phyloP scores from a whole-genome alignment of 192 early-diverging fungal genomes.

The Podila epigama region DNA sequence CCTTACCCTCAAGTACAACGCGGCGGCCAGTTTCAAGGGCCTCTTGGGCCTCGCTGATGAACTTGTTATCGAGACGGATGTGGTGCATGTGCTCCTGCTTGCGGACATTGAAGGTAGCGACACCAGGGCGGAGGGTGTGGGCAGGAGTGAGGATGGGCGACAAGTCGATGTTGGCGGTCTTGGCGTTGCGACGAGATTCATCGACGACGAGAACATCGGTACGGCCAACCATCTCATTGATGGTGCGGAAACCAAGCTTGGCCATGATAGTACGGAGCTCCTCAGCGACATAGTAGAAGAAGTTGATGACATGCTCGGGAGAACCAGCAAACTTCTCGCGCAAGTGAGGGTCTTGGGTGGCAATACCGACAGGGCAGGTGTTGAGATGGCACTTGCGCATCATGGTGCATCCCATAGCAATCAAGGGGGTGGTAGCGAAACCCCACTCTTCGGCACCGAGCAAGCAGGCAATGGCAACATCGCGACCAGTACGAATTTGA shows the following conservation, averaged over 20 bases:
- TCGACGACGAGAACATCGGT: conserved; percentile 87
- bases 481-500: conserved; percentile 96
- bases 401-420: conserved; percentile 96
- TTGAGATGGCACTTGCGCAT: conserved; percentile 93
- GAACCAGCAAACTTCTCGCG: conserved; percentile 93
- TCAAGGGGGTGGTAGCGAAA: conserved; percentile 98
- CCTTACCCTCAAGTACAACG: conserved; percentile 65
- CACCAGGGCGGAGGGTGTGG: conserved; percentile 85
- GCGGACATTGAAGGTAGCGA: conserved; percentile 81
- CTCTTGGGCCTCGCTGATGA: conserved; percentile 84
- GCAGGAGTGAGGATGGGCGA: conserved; percentile 89
- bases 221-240: conserved; percentile 97
- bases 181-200: conserved; percentile 75
- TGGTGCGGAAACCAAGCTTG: conserved; percentile 87
- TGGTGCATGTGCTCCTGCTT: conserved; percentile 92
- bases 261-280: conserved; percentile 95
- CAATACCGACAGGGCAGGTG: conserved; percentile 97
- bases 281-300: conserved; percentile 98
- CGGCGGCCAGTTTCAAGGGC: conserved; percentile 66
- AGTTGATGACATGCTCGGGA: conserved; percentile 98
- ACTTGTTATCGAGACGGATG: conserved; percentile 84
- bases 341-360: conserved; percentile 94
- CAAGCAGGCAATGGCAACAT: conserved; percentile 96
- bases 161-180: conserved; percentile 88
- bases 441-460: conserved; percentile 99